Conservation (phyloP, 805 yeast species). For the Maudiozyma bulderi region DNA sequence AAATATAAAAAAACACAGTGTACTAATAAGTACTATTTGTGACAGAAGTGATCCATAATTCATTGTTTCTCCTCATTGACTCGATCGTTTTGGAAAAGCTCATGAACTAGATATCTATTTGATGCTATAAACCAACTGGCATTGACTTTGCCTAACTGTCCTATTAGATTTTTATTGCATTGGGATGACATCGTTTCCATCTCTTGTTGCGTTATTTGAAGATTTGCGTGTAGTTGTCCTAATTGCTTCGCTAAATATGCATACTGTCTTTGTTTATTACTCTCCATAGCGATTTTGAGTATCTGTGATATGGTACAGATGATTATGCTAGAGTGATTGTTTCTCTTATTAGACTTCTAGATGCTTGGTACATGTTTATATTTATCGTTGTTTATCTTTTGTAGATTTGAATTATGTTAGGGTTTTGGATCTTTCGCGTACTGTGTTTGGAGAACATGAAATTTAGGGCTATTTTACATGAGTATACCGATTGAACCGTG, state of each 20-base stretch:
- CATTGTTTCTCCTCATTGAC: not conserved
- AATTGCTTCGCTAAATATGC: constrained; percentile 25
- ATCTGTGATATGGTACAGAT: not conserved
- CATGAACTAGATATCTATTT: constrained; percentile 17
- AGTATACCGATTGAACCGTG: no score
- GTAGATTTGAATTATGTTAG: no score
- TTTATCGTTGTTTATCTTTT: no score
- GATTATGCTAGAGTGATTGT: not conserved
- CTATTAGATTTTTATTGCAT: constrained; percentile 23
- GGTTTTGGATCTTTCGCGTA: no score
- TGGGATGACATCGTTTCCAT: constrained; percentile 24
- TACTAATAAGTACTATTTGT: no score
- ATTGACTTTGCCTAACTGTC: constrained; percentile 26
- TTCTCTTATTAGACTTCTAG: no score
- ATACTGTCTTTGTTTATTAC: constrained; percentile 25
- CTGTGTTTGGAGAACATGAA: no score
- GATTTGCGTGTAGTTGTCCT: constrained; percentile 18
- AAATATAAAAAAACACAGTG: no score
- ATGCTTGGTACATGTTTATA: no score
- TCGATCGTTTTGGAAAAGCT: constrained; percentile 4
- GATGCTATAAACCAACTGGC: constrained; percentile 28
- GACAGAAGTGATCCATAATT: not conserved
- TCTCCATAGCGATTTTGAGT: constrained; percentile 9
- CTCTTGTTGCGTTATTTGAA: constrained; percentile 20
- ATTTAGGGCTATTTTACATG: no score